Evolutionary conservation across 2,329 filamentous ascomycete genomes (phyloP), one percentile per base, ranked within the genome.

Genomic region (Fusarium kyushuense): DNA sequence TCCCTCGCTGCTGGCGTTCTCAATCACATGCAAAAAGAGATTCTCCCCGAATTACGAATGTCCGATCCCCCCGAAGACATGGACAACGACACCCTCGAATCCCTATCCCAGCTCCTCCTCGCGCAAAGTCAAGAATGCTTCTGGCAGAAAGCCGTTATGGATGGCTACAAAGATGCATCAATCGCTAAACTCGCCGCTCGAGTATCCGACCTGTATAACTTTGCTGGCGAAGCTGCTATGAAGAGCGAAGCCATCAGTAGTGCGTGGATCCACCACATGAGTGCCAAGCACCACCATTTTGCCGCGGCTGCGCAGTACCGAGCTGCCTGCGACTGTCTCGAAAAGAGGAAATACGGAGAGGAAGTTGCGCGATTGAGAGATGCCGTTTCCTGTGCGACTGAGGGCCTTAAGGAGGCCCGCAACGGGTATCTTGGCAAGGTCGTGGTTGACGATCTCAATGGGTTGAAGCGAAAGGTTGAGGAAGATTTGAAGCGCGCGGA

Each of bases 181-280:
- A 97, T 99, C 65, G 92, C 96, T 4, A 96, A 96, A 77, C 84
- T 99, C 19, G 94, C 96, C 6, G 93, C 93, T 0, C 80, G 93
- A 64, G 94, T 98, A 6, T 96, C 93, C 4, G 96, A 99, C 75
- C 87, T 97, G 42, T 99, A 98, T 79, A 92, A 89, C 54, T 83
- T 90, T 54, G 93, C 94, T 1, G 90, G 92, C 9, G 95, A 97
- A 72, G 91, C 90, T 67, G 94, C 93, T 12, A 89, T 96, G 76
- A 93, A 94, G 78, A 97, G 94, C 66, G 90, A 97, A 74, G 90
- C 92, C 17, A 90, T 98, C 70, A 96, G 92, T 76, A 94, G 92
- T 57, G 92, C 96, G 66, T 98, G 95, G 96, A 97, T 99, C 72
- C 95, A 98, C 79, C 95, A 98, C 77, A 94, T 96, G 87, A 94